Conservation (phyloP, 441 rosid species). For the Lepidium campestre region DNA sequence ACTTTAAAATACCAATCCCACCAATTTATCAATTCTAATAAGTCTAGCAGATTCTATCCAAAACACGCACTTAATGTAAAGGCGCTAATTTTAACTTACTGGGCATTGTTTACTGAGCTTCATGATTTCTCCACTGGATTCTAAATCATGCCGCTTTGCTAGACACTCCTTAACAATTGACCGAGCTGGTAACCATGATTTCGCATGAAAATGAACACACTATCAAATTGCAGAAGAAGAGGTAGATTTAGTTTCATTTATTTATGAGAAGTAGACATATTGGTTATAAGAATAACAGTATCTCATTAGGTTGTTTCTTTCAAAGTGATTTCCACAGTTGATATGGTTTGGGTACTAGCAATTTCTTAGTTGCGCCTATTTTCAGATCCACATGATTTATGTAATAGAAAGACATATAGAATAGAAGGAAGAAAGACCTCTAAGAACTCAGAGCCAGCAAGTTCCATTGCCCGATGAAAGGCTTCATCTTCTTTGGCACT, state of each 20-base stretch:
- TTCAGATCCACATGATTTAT: background rate
- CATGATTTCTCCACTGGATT: conserved; percentile 46
- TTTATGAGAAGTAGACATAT: background rate
- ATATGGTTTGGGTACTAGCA: background rate
- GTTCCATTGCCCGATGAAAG: conserved; percentile 42
- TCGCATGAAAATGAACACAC: conserved; percentile 39
- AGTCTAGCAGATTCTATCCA: background rate
- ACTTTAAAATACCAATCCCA: background rate
- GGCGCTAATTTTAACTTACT: conserved; percentile 24
- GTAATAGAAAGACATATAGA: background rate
- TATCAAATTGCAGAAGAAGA: conserved; percentile 8
- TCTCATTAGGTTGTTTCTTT: background rate
- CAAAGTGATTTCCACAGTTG: background rate
- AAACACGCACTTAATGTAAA: background rate
- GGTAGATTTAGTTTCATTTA: background rate
- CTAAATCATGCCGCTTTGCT: conserved; percentile 29
- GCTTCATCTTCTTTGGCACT: conserved; percentile 43
- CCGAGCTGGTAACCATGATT: conserved; percentile 53
- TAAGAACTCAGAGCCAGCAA: conserved; percentile 42
- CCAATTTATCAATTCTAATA: background rate
- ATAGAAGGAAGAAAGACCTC: conserved; percentile 22
- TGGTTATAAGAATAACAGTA: background rate
- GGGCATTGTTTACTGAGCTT: conserved; percentile 40
- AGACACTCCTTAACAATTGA: conserved; percentile 45
- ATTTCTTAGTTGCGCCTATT: background rate